Evolutionary conservation across 257 asterid genomes (phyloP).

Genomic region (Solanum etuberosum): DNA sequence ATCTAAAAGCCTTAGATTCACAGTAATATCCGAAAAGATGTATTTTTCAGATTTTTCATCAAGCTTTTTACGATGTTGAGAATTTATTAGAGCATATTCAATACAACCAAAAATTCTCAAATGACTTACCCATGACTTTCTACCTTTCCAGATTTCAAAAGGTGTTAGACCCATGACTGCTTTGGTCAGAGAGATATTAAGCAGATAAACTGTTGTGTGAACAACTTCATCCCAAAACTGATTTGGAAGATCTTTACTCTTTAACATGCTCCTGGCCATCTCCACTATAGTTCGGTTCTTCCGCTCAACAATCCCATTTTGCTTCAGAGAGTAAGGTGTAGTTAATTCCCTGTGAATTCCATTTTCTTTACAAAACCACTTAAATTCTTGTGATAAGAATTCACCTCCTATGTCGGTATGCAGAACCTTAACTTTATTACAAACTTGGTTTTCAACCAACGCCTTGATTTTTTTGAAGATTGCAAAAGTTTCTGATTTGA

Average conservation of each 20-base stretch:
- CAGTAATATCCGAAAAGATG: neutral
- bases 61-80: neutral
- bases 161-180: neutral
- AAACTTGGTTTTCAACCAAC: neutral
- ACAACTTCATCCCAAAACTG: neutral
- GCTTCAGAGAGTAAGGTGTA: neutral
- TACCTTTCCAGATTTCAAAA: neutral
- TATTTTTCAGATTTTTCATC: neutral
- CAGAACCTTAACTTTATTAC: neutral
- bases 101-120: neutral
- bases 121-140: neutral
- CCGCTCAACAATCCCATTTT: neutral
- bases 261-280: neutral
- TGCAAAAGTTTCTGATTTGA: neutral
- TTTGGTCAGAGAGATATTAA: neutral
- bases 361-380: too few species aligned
- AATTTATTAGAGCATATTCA: neutral
- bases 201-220: neutral
- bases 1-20: neutral
- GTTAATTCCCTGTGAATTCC: too few species aligned
- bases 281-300: neutral
- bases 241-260: neutral
- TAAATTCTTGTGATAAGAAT: neutral
- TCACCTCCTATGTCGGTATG: neutral
- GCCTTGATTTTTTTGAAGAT: neutral